Base-by-base conservation (phyloP, 805 yeast genomes). In the Starmerella vaccinii region DNA sequence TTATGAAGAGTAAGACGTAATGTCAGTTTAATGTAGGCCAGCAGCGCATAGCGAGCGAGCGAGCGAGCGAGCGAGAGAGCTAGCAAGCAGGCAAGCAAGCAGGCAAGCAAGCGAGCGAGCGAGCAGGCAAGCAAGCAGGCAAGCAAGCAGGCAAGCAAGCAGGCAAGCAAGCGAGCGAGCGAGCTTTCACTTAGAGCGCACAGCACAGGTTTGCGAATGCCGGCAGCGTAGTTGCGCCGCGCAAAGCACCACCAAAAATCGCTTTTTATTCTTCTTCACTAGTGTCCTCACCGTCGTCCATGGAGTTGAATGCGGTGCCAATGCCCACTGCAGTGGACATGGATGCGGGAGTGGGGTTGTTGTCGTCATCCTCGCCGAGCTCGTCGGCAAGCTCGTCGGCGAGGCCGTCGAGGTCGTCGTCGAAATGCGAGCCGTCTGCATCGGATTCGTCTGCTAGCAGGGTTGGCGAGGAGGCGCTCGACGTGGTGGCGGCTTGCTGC, bases 331-430 rank as follows among this genome's bases (percentile, higher is more conserved):
- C 21, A 6, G 38, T 9, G 8, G 45, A 23, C 16, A 10, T 16
- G 9, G 41, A 16, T 3, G 23, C 34, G 4, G 49, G 15, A 1
- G 43, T 18, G 4, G 27, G 37, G 19, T 51, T 46, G 19, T 51
- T 46, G 10, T 48, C 55, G 12, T 52, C 55, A 4, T 37, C 54
- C 21, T 60, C 65, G 34, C 55, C 65, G 12, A 63, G 53, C 32
- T 62, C 66, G 42, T 59, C 62, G 8, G 65, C 67, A 18, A 63
- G 55, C 10, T 60, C 65, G 5, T 61, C 63, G 5, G 61, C 60
- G 3, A 62, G 49, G 24, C 57, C 64, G 35, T 61, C 63, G 37
- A 63, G 62, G 13, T 60, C 64, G 22, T 61, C 65, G n/a, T 60
- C 64, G 21, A 53, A 56, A 15, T 29, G 44, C 16, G 48, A 33